These are phyloP conservation scores for Geotrichum citri-aurantii DNA, from an alignment of 1,139 yeast species.

Conservation along the genomic window DNA sequence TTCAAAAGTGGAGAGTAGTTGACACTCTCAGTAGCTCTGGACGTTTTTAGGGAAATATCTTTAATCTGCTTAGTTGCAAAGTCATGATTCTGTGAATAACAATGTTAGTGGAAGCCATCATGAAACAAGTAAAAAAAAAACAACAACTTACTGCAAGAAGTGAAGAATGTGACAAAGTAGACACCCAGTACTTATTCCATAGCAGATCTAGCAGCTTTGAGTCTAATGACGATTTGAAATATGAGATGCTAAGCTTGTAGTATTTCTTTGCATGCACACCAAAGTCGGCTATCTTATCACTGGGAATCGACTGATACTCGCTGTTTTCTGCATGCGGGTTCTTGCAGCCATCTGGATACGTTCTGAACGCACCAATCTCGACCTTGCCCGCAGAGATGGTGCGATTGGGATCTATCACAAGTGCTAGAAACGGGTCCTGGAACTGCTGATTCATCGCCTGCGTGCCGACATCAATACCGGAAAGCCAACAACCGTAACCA, in stretches of 20 bases:
- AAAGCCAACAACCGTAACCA: constrained; percentile 96
- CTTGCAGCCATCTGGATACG: constrained; percentile 49
- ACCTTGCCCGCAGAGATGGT: constrained; percentile 60
- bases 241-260: constrained; percentile 61
- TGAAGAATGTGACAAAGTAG: constrained; percentile 34
- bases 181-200: constrained; percentile 50
- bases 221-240: constrained; percentile 57
- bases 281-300: constrained; percentile 51
- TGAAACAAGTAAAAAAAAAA: constrained; percentile 16
- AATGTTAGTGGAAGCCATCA: not conserved
- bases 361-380: constrained; percentile 89
- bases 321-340: constrained; percentile 19
- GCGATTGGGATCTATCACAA: constrained; percentile 79
- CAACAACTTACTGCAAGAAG: constrained; percentile 16
- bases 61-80: constrained; percentile 36
- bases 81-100: constrained; percentile 27
- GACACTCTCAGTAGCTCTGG: constrained; percentile 20
- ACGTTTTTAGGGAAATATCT: constrained; percentile 26
- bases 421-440: constrained; percentile 87
- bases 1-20: constrained; percentile 22
- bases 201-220: constrained; percentile 42
- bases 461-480: constrained; percentile 86
- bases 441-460: constrained; percentile 77
- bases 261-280: constrained; percentile 69
- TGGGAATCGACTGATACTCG: constrained; percentile 38